phyloP scores from a whole-genome alignment of 805 yeast genomes.

The Torulaspora delbrueckii region DNA sequence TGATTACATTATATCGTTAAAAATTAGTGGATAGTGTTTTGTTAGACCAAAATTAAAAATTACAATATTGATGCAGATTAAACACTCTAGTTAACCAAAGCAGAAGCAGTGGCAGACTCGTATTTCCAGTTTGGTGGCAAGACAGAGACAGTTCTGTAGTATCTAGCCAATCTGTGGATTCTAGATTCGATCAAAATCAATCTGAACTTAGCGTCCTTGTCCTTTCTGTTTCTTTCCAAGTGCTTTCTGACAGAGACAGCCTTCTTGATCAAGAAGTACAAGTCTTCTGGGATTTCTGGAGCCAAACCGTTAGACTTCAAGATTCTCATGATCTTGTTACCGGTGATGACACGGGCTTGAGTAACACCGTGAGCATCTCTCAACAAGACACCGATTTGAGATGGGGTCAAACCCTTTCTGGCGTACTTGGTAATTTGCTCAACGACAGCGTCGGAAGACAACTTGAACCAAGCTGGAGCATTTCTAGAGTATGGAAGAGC shows the following conservation, averaged over 20 bases:
- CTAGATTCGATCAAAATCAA: slow-evolving; percentile 99
- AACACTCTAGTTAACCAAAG: slow-evolving; percentile 86
- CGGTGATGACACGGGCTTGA: slow-evolving; percentile 94
- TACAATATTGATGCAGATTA: slow-evolving; percentile 3
- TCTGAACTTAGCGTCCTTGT: slow-evolving; percentile 99
- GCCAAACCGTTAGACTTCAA: slow-evolving; percentile 99
- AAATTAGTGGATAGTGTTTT: not conserved
- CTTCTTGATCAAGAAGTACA: slow-evolving; percentile 98
- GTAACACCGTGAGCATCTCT: slow-evolving; percentile 99
- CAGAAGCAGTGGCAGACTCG: slow-evolving; percentile 99
- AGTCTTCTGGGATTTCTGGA: slow-evolving; percentile 99
- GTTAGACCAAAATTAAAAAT: slow-evolving; percentile 1
- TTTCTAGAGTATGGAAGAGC: slow-evolving; percentile 99
- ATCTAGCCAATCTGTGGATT: slow-evolving; percentile 99
- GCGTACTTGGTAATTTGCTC: slow-evolving; percentile 99
- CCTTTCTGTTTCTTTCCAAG: slow-evolving; percentile 99
- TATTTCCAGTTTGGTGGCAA: slow-evolving; percentile 99
- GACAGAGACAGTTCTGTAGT: slow-evolving; percentile 99
- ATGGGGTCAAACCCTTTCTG: slow-evolving; percentile 99
- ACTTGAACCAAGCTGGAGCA: slow-evolving; percentile 99
- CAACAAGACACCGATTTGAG: slow-evolving; percentile 98
- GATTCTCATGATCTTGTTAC: slow-evolving; percentile 99
- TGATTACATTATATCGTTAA: too few species aligned
- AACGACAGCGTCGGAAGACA: slow-evolving; percentile 88
- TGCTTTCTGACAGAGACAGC: slow-evolving; percentile 99